Percentiles rank a stretch among this genome's conserved stretches.
phyloP scores from a whole-genome alignment of 257 asterid species.

The Vinca minor region DNA sequence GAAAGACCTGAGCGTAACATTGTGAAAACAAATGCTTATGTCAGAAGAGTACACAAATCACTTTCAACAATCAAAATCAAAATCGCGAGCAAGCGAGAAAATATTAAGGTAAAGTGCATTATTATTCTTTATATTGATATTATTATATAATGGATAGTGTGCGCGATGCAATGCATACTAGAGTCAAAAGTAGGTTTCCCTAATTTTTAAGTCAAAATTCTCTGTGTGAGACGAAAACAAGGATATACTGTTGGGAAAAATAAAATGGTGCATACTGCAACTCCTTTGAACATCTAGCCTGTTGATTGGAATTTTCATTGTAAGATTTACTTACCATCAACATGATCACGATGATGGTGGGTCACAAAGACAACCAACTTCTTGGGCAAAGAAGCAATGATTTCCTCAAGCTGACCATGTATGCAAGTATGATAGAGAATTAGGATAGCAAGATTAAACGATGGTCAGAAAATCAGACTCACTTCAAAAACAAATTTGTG shows the following conservation, averaged over 20 bases:
- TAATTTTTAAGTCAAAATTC: neutral
- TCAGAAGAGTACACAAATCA: slow-evolving; percentile 7
- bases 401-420: slow-evolving; percentile 62
- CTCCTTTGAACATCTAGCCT: neutral
- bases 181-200: neutral
- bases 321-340: slow-evolving; percentile 54
- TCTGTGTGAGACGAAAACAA: neutral
- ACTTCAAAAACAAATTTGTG: neutral
- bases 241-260: neutral
- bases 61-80: neutral
- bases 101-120: too few relatives aligned
- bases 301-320: neutral
- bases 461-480: neutral
- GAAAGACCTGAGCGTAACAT: slow-evolving; percentile 60
- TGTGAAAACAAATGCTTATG: slow-evolving; percentile 3
- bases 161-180: neutral
- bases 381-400: slow-evolving; percentile 65
- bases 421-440: slow-evolving; percentile 7
- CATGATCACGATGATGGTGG: slow-evolving; percentile 92
- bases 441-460: neutral
- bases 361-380: slow-evolving; percentile 75
- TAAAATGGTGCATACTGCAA: neutral
- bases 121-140: too few relatives aligned
- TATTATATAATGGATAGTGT: neutral
- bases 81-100: neutral